Conservation (phyloP, 2,329 filamentous ascomycete genomes). For the Teratosphaeria destructans region DNA sequence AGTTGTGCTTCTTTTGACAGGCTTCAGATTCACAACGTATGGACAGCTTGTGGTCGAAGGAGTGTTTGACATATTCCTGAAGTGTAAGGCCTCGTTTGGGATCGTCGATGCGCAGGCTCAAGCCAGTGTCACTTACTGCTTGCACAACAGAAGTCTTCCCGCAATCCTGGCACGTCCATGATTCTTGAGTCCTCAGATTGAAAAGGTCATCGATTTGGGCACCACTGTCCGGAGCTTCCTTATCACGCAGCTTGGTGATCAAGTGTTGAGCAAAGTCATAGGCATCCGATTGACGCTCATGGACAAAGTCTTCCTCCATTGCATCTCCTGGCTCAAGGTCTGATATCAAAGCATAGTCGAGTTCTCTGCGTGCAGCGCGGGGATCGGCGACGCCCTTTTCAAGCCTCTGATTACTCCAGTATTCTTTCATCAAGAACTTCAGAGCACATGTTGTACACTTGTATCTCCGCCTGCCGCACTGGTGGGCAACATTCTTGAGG, state of each 20-base stretch:
- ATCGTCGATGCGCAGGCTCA: neutral
- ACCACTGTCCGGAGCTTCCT: neutral
- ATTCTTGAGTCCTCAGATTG: neutral
- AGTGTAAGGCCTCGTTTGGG: neutral
- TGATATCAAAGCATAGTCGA: neutral
- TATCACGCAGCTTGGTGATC: neutral
- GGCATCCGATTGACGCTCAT: neutral
- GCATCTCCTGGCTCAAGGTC: neutral
- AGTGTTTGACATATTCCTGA: neutral
- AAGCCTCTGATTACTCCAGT: neutral
- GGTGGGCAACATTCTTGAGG: neutral
- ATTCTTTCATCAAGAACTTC: neutral
- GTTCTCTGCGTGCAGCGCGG: neutral
- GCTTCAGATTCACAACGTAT: neutral
- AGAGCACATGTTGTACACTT: neutral
- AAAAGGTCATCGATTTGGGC: neutral
- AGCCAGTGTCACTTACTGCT: neutral
- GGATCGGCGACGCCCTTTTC: neutral
- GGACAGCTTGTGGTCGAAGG: neutral
- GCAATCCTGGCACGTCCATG: neutral
- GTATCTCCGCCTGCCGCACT: neutral
- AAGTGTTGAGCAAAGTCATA: neutral
- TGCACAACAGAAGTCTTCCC: neutral
- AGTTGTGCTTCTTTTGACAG: neutral
- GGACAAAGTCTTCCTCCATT: neutral